Base-by-base conservation (phyloP, 768 basidiomycete genomes). In the Sistotremastrum niveocremeum region DNA sequence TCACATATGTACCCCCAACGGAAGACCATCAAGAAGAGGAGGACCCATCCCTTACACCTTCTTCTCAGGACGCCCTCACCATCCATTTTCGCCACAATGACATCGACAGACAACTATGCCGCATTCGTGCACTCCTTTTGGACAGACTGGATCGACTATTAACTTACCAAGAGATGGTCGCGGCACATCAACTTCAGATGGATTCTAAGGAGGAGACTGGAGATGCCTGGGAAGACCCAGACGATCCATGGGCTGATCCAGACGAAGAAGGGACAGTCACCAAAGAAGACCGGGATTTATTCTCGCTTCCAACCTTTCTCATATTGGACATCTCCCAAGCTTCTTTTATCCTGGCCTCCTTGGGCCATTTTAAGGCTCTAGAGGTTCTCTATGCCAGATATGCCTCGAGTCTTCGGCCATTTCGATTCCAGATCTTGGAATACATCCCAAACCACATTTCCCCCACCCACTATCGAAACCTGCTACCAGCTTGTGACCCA, bases 161-260 rank as follows among this genome's bases (percentile, higher is more conserved):
- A 50, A 85, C 84, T n/a, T 89, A 72, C 48, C 66, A 73, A 20
- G 73, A 81, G 54, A 70, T 87, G 52, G 72, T 63, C 55, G 69
- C 69, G 50, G 65, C 60, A 20, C 52, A 65, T 8, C 59, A 70
- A 29, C 49, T 51, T 7, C 53, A 57, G 33, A 49, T 54, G 34
- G 57, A 49, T 8, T 68, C 70, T 7, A 63, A 76, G 7, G 76
- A 79, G 44, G 54, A 54, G 20, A 46, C 49, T 12, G 46, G 46
- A 30, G 41, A 51, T 32, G 49, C 36, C 2, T 84, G 81, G 83
- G 76, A 77, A 53, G 84, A 57, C 33, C 32, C 41, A 29, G 56
- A 81, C 53, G 81, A 85, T 58, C 82, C 84, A 8, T 86, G 83
- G 82, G 77, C 68, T 35, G 80, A 85, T 40, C 61, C 67, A 1